These are phyloP conservation scores for Cytospora piceicola DNA, from an alignment of 2,329 filamentous ascomycete species.

Conservation along the genomic window DNA sequence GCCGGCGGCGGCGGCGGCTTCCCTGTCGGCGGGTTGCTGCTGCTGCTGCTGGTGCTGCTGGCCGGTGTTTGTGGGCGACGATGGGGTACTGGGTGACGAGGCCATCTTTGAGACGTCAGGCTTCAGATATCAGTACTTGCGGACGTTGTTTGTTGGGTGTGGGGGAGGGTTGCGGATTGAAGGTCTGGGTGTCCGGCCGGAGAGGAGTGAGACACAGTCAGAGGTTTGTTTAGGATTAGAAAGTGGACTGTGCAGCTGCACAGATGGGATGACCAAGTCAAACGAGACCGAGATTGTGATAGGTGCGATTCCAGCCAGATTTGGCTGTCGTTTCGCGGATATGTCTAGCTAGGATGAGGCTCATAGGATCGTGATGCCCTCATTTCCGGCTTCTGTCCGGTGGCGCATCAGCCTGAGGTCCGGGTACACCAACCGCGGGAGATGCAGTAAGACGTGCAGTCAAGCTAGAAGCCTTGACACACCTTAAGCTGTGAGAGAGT, in stretches of 20 bases:
- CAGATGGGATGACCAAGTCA: not conserved
- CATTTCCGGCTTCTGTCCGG: not conserved
- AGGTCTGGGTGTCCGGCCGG: not conserved
- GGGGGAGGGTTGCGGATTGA: not conserved
- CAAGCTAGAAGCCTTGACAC: not conserved
- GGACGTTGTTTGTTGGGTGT: too few relatives aligned
- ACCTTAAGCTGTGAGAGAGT: not conserved
- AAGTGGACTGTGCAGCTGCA: not conserved
- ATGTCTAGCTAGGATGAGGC: not conserved
- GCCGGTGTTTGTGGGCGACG: conserved; percentile 7
- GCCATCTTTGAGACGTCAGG: conserved; percentile 12
- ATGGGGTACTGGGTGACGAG: conserved; percentile 12
- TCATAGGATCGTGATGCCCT: conserved; percentile 3
- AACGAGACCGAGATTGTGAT: not conserved
- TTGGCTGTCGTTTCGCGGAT: not conserved
- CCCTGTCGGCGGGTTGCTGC: too few relatives aligned
- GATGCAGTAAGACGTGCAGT: not conserved
- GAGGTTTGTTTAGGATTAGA: not conserved
- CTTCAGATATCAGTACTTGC: not conserved
- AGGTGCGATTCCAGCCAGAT: not conserved
- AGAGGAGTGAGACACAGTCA: not conserved
- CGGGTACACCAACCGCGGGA: not conserved
- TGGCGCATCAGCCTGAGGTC: not conserved
- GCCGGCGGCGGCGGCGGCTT: too few relatives aligned
- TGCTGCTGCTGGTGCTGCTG: not conserved